Base-by-base conservation (phyloP, 305 asterid species). In the Fraxinus paxiana region DNA sequence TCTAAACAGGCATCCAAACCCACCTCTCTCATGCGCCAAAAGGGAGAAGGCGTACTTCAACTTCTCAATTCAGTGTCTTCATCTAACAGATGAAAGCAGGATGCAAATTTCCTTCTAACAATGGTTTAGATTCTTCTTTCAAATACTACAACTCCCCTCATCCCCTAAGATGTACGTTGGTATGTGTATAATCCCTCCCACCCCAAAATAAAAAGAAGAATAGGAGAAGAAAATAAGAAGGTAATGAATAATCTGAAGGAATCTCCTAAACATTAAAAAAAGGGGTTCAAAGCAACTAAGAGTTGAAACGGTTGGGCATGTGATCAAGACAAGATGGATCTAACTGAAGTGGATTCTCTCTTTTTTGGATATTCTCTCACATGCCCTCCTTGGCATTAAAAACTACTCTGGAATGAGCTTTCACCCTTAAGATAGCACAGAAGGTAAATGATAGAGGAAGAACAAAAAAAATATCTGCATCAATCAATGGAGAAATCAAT, bases 401-500 rank as follows among this genome's bases (percentile, higher is more conserved):
- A 63, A 63, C 71, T 10, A 24, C 17, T 65, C 18, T 10, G 17
- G 35, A 65, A 65, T 65, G 28, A 56, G 67, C 28, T 56, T 56
- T 56, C 28, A 0, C 67, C 67, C 4, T 56, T 56, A 18, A 56
- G 28, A 18, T 56, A 56, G 28, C 12, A 2, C 28, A 56, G 28
- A 18, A 56, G 67, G 28, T 56, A 26, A 26, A 26, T 10, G 35
- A 65, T 65, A 65, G 34, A 12, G 35, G 73, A 79, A 69, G 59
- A 54, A 28, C 31, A 51, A 43, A 77, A 41, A 2, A 77, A 30
- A 77, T 38, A 63, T 70, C 3, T 22, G 31, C 26, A 79, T 51
- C 35, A 17, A 73, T 48, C 54, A 34, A 51, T 35, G 51, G 73
- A 75, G 54, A 33, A 41, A 73, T 56, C 20, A 70, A 80, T 77